A percentile compares a stretch with the other conserved stretches of the same genome.
These are phyloP conservation scores for Benincasa hispida DNA, from an alignment of 306 rosid species.

Conservation along the genomic window DNA sequence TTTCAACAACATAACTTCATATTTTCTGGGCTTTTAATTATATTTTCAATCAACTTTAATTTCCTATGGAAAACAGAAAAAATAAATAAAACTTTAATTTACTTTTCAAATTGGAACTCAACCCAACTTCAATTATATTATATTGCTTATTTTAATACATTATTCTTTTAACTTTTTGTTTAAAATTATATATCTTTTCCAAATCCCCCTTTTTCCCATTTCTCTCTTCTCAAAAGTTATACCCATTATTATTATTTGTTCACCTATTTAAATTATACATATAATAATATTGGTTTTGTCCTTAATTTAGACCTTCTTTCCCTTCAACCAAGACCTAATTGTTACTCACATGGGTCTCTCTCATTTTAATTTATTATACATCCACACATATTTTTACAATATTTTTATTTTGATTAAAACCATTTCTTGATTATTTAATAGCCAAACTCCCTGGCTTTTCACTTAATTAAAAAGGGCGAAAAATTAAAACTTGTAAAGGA, in stretches of 20 bases:
- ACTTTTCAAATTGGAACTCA: not conserved
- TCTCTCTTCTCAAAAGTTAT: not conserved
- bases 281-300: not conserved
- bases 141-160: not conserved
- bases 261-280: not conserved
- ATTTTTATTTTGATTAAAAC: too few species aligned
- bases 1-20: not conserved
- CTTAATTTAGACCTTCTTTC: not conserved
- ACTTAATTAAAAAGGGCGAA: not conserved
- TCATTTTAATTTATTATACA: not conserved
- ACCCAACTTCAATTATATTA: not conserved
- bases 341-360: not conserved
- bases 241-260: not conserved
- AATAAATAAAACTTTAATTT: not conserved
- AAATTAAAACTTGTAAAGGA: not conserved
- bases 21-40: not conserved
- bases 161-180: not conserved
- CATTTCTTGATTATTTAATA: not conserved
- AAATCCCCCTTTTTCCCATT: not conserved
- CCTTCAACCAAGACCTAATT: not conserved
- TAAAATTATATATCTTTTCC: not conserved
- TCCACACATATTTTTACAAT: not conserved
- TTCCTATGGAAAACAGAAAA: not conserved
- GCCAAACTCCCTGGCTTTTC: not conserved
- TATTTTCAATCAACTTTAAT: not conserved